These are phyloP conservation scores for Phytophthora sansomeana DNA, from an alignment of 352 stramenopile species.

Conservation along the genomic window DNA sequence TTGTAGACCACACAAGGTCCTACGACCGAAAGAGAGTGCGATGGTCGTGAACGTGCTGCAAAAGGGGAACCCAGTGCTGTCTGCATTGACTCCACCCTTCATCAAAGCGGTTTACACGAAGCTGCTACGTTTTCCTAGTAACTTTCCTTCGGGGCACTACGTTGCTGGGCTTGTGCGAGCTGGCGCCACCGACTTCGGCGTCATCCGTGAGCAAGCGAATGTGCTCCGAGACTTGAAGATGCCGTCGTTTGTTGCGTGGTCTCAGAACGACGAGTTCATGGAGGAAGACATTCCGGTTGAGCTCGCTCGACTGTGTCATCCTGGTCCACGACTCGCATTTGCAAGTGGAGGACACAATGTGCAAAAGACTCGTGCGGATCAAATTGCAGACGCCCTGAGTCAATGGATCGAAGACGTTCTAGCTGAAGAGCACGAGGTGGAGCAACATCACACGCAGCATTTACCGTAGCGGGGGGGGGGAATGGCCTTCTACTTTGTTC, in stretches of 20 bases:
- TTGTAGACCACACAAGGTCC: conserved; percentile 51
- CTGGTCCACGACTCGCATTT: conserved; percentile 50
- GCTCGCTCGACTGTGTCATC: conserved; percentile 37
- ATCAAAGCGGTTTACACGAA: conserved; percentile 54
- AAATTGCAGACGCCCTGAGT: conserved; percentile 30
- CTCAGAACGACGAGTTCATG: conserved; percentile 58
- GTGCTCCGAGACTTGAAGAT: conserved; percentile 19
- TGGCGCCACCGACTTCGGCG: conserved; percentile 52
- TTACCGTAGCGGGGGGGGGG: conserved; percentile 22
- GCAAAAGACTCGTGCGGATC: conserved; percentile 61
- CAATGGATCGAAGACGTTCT: conserved; percentile 38
- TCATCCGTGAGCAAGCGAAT: conserved; percentile 45
- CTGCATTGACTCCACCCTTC: conserved; percentile 11
- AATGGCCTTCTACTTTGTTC: too few relatives aligned
- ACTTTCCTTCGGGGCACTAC: conserved; percentile 41
- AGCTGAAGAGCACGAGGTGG: conserved; percentile 2
- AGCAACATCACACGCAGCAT: conserved; percentile 7
- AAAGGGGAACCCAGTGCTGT: conserved; percentile 27
- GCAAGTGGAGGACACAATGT: conserved; percentile 60
- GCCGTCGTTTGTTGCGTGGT: conserved; percentile 55
- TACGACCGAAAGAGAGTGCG: conserved; percentile 43
- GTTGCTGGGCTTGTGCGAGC: conserved; percentile 50
- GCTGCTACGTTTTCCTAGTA: conserved; percentile 40
- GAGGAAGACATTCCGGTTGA: conserved; percentile 50
- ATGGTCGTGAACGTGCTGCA: conserved; percentile 41